phyloP scores from a whole-genome alignment of 2,329 filamentous ascomycete species.

The Fusarium sp. region DNA sequence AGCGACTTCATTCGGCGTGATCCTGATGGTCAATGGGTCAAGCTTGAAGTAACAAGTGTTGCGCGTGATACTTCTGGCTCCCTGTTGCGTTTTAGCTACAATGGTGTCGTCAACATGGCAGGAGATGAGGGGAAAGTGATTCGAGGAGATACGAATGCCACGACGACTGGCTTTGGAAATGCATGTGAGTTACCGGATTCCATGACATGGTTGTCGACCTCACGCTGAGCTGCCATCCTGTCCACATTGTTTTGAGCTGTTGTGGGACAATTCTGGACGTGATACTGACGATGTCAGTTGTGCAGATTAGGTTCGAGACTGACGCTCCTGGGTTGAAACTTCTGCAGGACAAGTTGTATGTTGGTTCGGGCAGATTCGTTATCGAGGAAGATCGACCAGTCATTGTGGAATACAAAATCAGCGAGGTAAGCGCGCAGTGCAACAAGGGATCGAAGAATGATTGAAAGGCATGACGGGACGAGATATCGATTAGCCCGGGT shows the following conservation, averaged over 20 bases:
- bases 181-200: constrained; percentile 46
- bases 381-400: constrained; percentile 47
- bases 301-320: constrained; percentile 52
- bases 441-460: constrained; percentile 7
- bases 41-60: constrained; percentile 52
- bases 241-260: neutral
- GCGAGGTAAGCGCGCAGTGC: constrained; percentile 48
- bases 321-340: constrained; percentile 48
- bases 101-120: constrained; percentile 49
- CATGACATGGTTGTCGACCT: neutral
- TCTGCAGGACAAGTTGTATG: constrained; percentile 53
- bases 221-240: neutral
- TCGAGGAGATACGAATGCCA: constrained; percentile 47
- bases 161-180: constrained; percentile 52
- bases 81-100: constrained; percentile 51
- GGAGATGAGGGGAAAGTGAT: constrained; percentile 49
- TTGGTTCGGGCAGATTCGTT: constrained; percentile 54
- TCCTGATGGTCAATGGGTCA: constrained; percentile 48
- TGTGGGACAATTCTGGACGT: neutral
- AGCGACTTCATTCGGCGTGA: constrained; percentile 54
- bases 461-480: neutral
- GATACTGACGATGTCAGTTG: constrained; percentile 42
- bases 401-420: constrained; percentile 56
- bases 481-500: neutral
- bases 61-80: constrained; percentile 47